Evolutionary conservation across 2,329 filamentous ascomycete genomes (phyloP).

Genomic region (Nothomitra cinnamomea): DNA sequence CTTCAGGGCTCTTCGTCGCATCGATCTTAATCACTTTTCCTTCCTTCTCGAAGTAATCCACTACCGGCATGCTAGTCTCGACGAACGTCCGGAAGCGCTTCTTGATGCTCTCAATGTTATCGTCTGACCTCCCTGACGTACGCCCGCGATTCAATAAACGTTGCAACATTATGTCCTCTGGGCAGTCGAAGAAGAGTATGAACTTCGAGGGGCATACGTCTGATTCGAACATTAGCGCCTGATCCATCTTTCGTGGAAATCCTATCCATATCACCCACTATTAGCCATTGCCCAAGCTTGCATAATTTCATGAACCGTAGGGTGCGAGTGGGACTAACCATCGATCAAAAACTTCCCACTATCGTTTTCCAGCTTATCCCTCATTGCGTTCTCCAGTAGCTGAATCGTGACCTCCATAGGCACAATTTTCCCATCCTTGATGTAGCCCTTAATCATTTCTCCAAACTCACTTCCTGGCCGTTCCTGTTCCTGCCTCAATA

Average conservation of each 20-base stretch:
- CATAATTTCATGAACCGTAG: too few relatives aligned
- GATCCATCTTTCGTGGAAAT: conserved; percentile 94
- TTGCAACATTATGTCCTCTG: conserved; percentile 73
- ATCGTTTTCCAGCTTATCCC: conserved; percentile 39
- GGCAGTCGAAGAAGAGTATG: conserved; percentile 88
- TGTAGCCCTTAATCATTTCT: conserved; percentile 80
- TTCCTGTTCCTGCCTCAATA: conserved; percentile 85
- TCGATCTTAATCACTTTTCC: conserved; percentile 66
- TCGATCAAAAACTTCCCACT: conserved; percentile 54
- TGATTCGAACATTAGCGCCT: conserved; percentile 86
- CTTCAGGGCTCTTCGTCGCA: conserved; percentile 50
- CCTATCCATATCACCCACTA: conserved; percentile 38
- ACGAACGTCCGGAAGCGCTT: conserved; percentile 92
- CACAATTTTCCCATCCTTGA: conserved; percentile 87
- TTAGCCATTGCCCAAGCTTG: conserved; percentile 43
- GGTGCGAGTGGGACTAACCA: too few relatives aligned
- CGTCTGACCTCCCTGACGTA: conserved; percentile 80
- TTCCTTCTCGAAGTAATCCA: conserved; percentile 64
- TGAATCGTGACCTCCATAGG: conserved; percentile 98
- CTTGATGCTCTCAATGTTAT: conserved; percentile 88
- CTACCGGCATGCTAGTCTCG: conserved; percentile 95
- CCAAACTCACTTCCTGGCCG: conserved; percentile 77
- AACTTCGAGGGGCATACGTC: conserved; percentile 68
- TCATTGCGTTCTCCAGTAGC: conserved; percentile 87
- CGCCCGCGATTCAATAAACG: conserved; percentile 76